A percentile compares a stretch with the other conserved stretches of the same genome.
These are phyloP conservation scores for Trypanosoma platydactyli DNA, from an alignment of 208 protist genomes.

Conservation along the genomic window DNA sequence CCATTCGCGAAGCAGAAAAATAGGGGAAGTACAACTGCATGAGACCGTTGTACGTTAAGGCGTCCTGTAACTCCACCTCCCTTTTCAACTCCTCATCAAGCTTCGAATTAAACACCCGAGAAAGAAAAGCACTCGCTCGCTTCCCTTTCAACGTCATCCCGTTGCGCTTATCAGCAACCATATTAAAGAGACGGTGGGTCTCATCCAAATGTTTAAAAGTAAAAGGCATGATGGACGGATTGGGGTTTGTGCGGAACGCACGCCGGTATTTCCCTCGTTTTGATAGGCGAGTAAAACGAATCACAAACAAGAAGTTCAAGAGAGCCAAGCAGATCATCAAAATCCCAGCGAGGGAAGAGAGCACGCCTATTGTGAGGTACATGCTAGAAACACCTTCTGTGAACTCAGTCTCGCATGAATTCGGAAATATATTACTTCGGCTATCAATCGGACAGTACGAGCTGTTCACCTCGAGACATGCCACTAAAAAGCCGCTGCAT, in stretches of 20 bases:
- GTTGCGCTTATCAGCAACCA: slow-evolving; percentile 14
- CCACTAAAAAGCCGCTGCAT: slow-evolving; percentile 60
- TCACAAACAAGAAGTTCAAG: slow-evolving; percentile 41
- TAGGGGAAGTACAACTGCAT: slow-evolving; percentile 61
- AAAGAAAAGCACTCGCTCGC: slow-evolving; percentile 34
- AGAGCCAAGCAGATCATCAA: slow-evolving; percentile 32
- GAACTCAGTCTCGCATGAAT: slow-evolving; percentile 37
- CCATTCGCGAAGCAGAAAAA: slow-evolving; percentile 25
- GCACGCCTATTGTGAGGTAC: slow-evolving; percentile 33
- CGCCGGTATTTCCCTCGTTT: slow-evolving; percentile 36
- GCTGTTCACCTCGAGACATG: slow-evolving; percentile 47
- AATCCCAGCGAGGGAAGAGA: slow-evolving; percentile 29
- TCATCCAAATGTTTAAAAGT: slow-evolving; percentile 35
- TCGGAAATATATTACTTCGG: slow-evolving; percentile 39
- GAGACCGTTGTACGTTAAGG: slow-evolving; percentile 48
- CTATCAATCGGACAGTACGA: slow-evolving; percentile 44
- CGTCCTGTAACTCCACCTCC: slow-evolving; percentile 12
- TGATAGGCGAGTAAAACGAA: slow-evolving; percentile 37
- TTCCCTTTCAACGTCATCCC: slow-evolving; percentile 25
- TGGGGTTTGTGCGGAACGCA: slow-evolving; percentile 34
- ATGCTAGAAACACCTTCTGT: slow-evolving; percentile 25
- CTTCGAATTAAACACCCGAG: slow-evolving; percentile 41
- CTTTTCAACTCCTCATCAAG: slow-evolving; percentile 29
- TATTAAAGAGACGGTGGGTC: slow-evolving; percentile 33
- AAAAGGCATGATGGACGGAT: slow-evolving; percentile 39